phyloP scores from a whole-genome alignment of 805 yeast species.

The Kodamaea kaohsiungensis region DNA sequence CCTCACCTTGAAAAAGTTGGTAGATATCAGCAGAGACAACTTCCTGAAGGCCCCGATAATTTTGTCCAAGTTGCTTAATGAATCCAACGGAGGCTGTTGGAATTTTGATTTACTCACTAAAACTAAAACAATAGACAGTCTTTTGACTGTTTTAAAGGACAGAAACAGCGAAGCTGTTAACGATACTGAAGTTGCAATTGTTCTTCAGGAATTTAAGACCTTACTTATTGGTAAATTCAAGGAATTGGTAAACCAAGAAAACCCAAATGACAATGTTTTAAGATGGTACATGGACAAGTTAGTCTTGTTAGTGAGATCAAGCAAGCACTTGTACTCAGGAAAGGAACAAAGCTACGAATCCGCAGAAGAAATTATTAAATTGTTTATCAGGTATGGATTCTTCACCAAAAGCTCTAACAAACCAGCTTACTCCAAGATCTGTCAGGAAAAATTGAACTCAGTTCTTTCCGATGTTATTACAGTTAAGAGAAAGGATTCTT shows the following conservation, averaged over 20 bases:
- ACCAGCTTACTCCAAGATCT: slow-evolving; percentile 21
- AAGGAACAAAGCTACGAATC: slow-evolving; percentile 17
- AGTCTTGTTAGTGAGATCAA: slow-evolving; percentile 50
- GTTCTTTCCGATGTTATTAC: slow-evolving; percentile 60
- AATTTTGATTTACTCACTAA: slow-evolving; percentile 79
- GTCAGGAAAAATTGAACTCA: slow-evolving; percentile 67
- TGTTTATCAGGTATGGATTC: slow-evolving; percentile 43
- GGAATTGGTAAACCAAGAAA: slow-evolving; percentile 21
- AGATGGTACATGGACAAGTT: slow-evolving; percentile 64
- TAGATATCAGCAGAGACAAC: slow-evolving; percentile 36
- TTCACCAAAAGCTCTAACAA: slow-evolving; percentile 26
- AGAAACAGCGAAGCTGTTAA: slow-evolving; percentile 14
- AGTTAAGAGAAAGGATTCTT: slow-evolving; percentile 41
- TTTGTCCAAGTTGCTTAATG: slow-evolving; percentile 27
- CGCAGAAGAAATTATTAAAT: slow-evolving; percentile 38
- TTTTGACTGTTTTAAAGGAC: slow-evolving; percentile 27
- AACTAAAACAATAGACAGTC: slow-evolving; percentile 57
- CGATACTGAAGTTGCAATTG: slow-evolving; percentile 15
- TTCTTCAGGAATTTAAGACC: slow-evolving; percentile 21
- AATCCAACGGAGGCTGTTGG: slow-evolving; percentile 51
- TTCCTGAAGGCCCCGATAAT: slow-evolving; percentile 40
- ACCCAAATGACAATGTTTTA: slow-evolving; percentile 37
- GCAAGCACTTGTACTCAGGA: slow-evolving; percentile 32
- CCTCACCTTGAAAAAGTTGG: slow-evolving; percentile 46
- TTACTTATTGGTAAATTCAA: slow-evolving; percentile 28